phyloP scores from a whole-genome alignment of 371 early-diverging fungal species.

The Synchytrium microbalum region DNA sequence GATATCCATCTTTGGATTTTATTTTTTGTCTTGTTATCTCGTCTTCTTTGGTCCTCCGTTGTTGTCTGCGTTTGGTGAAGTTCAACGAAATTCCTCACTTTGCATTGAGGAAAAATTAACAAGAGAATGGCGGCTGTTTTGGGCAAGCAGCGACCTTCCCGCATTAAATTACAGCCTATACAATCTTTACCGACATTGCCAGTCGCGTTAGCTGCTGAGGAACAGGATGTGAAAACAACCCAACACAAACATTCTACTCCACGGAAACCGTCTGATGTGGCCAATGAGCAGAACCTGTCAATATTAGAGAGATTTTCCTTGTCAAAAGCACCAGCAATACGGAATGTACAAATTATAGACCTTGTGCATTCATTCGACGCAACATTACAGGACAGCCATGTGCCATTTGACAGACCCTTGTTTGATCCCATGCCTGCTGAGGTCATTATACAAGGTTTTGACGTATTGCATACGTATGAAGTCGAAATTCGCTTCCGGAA shows the following conservation, averaged over 20 bases:
- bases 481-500: slow-evolving; percentile 41
- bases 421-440: slow-evolving; percentile 42
- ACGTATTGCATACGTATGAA: slow-evolving; percentile 41
- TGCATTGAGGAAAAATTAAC: too few relatives aligned
- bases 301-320: background rate
- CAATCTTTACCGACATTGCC: too few relatives aligned
- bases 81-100: too few relatives aligned
- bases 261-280: background rate
- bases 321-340: background rate
- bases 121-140: too few relatives aligned
- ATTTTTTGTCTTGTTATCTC: too few relatives aligned
- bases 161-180: too few relatives aligned
- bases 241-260: too few relatives aligned
- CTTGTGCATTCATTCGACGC: background rate
- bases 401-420: slow-evolving; percentile 38
- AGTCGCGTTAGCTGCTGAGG: background rate
- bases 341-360: background rate
- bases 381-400: slow-evolving; percentile 13
- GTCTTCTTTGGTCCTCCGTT: too few relatives aligned
- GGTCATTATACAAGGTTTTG: slow-evolving; percentile 32
- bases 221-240: too few relatives aligned
- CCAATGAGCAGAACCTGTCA: background rate
- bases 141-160: too few relatives aligned
- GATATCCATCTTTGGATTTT: too few relatives aligned
- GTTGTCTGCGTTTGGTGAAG: too few relatives aligned